Evolutionary conservation across 2,329 filamentous ascomycete species (phyloP).

Genomic region (Hypoxylon sp.): DNA sequence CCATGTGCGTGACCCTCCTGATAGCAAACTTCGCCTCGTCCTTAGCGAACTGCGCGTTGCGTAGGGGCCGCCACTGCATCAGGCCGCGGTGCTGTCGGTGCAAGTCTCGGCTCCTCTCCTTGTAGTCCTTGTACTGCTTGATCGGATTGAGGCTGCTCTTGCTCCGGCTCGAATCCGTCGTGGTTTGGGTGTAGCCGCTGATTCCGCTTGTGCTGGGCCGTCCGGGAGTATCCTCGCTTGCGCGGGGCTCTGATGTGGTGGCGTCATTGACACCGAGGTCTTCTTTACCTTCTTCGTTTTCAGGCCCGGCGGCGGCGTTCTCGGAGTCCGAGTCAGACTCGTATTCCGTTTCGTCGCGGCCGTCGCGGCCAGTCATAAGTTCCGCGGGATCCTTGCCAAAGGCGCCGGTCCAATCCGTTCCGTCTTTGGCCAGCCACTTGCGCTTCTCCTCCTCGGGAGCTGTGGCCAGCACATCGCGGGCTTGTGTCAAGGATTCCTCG

Average conservation of each 20-base stretch:
- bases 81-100: slow-evolving; percentile 88
- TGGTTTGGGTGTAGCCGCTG: slow-evolving; percentile 44
- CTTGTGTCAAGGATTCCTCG: slow-evolving; percentile 82
- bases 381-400: slow-evolving; percentile 82
- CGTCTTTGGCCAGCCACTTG: slow-evolving; percentile 83
- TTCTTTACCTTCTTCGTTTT: slow-evolving; percentile 29
- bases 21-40: slow-evolving; percentile 86
- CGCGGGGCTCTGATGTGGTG: slow-evolving; percentile 49
- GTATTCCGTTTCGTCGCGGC: slow-evolving; percentile 56
- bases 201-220: slow-evolving; percentile 33
- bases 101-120: slow-evolving; percentile 77
- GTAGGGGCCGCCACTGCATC: slow-evolving; percentile 95
- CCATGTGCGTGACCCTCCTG: slow-evolving; percentile 79
- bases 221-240: slow-evolving; percentile 20
- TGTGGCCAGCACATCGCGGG: slow-evolving; percentile 82
- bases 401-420: slow-evolving; percentile 87
- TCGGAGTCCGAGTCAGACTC: slow-evolving; percentile 52
- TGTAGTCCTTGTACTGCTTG: slow-evolving; percentile 72
- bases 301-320: slow-evolving; percentile 42
- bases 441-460: slow-evolving; percentile 78
- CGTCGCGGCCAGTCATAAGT: slow-evolving; percentile 55
- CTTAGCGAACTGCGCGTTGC: slow-evolving; percentile 88
- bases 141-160: slow-evolving; percentile 63
- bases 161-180: slow-evolving; percentile 51
- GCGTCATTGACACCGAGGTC: slow-evolving; percentile 57